Conservation (phyloP, 805 yeast genomes). For the Starmerella floricola region DNA sequence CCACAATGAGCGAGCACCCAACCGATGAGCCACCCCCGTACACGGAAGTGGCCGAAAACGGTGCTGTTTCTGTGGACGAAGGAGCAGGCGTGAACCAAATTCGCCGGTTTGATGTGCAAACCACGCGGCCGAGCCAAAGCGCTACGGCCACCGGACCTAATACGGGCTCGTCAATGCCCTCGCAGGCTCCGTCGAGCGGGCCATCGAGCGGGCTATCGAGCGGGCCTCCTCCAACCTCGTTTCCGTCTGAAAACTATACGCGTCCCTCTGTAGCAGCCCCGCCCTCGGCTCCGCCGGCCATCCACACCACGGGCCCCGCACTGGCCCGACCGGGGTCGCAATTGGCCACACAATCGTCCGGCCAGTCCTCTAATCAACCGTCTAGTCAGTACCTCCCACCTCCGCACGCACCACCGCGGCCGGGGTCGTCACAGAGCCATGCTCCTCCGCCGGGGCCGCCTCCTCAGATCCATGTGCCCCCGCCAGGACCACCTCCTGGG, state of each 20-base stretch:
- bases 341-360: too few species aligned
- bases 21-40: slow-evolving; percentile 21
- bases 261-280: too few species aligned
- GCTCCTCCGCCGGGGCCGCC: slow-evolving; percentile 11
- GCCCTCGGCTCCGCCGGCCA: too few species aligned
- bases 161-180: too few species aligned
- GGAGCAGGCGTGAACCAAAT: slow-evolving; percentile 9
- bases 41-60: slow-evolving; percentile 15
- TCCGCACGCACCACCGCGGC: slow-evolving; percentile 1
- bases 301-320: too few species aligned
- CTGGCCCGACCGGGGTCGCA: too few species aligned
- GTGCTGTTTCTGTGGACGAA: slow-evolving; percentile 11
- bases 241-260: too few species aligned
- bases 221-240: too few species aligned
- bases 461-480: too few species aligned
- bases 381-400: slow-evolving; percentile 2
- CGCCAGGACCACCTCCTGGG: not conserved
- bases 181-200: not conserved
- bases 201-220: too few species aligned
- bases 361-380: too few species aligned
- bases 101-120: slow-evolving; percentile 8
- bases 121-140: slow-evolving; percentile 5
- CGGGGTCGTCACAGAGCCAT: not conserved
- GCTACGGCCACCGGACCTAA: too few species aligned
- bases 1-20: not conserved